Base-by-base conservation (phyloP, 257 asterid species). In the Solanum chiquidenum region DNA sequence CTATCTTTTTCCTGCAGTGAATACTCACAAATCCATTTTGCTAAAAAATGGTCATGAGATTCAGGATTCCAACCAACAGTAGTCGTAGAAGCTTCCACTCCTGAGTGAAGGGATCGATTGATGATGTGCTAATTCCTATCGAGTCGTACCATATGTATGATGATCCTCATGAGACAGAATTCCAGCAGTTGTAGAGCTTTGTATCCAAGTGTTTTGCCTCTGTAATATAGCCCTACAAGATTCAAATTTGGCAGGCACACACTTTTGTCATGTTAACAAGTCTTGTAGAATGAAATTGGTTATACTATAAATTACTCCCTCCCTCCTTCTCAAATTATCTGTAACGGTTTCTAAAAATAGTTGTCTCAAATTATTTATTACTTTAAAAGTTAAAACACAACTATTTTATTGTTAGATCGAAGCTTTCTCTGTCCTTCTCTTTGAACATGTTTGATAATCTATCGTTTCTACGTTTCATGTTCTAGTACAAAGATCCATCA, bases 181-280 rank as follows among this genome's bases (percentile, higher is more conserved):
- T 75, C 99, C 98, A 12, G 98, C 98, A 16, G 90, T 95, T 37
- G 98, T 95, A 7, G 98, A 97, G 84, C 97, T 95, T 87, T 95
- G 99, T 94, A 95, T 95, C 92, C 98, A 95, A 92, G 98, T 44
- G 52, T 12, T 44, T 44, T 44, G 16, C 18, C 55, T 12, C 99
- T 14, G 99, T 46, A 46, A 0, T 46, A 77, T 46, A 46, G 64
- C 20, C 64, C 64, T 55, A 7, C 1, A 25, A 7, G 62, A 44
- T 25, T 42, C 37, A 40, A 12, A 77, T 7, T 25, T 40, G 34
- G 21, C 12, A 42, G 62, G 62, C n/a, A n/a, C 7, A 6, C 33
- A 21, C 33, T 25, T 25, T 76, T 20, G 0, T 76, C 35, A 6
- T 6, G 35, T 12, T 40, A 38, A 12, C 12, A n/a, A 42, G 62